Evolutionary conservation across 2,329 filamentous ascomycete genomes (phyloP).

Genomic region (Colletotrichum graminicola): DNA sequence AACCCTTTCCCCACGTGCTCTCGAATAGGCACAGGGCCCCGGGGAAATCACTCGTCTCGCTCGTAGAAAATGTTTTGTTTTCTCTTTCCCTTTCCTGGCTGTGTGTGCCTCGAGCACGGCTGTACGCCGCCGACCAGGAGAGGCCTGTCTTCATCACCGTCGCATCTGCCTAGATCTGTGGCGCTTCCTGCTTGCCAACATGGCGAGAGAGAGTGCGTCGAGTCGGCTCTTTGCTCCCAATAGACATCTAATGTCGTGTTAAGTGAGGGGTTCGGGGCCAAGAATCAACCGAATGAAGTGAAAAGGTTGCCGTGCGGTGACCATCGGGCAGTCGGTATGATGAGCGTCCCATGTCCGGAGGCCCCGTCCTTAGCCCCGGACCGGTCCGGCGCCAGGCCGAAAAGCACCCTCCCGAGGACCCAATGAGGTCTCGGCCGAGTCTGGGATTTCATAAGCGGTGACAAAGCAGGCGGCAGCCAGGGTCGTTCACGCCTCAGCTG

Average conservation of each 20-base stretch:
- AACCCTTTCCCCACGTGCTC: constrained; percentile 6
- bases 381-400: constrained; percentile 22
- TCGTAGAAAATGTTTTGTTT: neutral
- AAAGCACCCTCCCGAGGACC: neutral
- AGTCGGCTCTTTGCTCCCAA: too few species aligned
- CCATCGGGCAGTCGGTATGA: neutral
- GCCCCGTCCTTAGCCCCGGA: constrained; percentile 10
- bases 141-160: neutral
- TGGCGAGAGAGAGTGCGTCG: neutral
- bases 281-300: neutral
- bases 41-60: neutral
- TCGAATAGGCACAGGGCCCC: neutral
- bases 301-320: neutral
- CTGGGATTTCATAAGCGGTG: neutral
- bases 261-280: neutral
- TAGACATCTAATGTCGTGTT: too few species aligned
- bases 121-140: neutral
- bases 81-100: neutral
- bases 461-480: neutral
- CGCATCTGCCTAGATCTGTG: too few species aligned
- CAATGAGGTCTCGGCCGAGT: too few species aligned
- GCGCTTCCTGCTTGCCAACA: neutral
- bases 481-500: neutral
- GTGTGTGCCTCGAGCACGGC: neutral
- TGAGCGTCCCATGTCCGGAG: neutral